phyloP scores from a whole-genome alignment of 2,329 filamentous ascomycete species.

The Westerdykella sp. region DNA sequence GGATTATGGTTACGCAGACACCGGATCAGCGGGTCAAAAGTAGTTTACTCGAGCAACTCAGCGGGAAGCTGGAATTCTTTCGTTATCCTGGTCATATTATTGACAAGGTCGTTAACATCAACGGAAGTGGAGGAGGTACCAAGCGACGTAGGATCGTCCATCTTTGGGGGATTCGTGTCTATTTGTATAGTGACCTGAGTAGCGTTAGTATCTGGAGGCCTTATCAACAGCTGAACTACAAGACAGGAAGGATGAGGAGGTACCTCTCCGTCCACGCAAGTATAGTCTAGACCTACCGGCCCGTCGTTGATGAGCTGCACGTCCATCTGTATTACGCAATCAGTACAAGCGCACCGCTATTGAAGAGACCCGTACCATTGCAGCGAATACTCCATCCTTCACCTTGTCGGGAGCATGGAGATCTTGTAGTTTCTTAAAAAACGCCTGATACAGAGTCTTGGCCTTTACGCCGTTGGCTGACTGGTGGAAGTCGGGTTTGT shows the following conservation, averaged over 20 bases:
- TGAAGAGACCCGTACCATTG: constrained; percentile 52
- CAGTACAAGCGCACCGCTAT: too few species aligned
- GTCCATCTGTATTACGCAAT: constrained; percentile 57
- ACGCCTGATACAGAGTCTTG: constrained; percentile 73
- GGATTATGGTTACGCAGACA: too few species aligned
- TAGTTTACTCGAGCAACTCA: constrained; percentile 27
- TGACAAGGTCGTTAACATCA: constrained; percentile 23
- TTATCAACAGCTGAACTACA: neutral
- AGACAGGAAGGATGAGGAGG: constrained; percentile 3
- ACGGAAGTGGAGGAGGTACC: constrained; percentile 13
- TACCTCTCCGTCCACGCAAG: constrained; percentile 54
- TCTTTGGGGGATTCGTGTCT: constrained; percentile 43
- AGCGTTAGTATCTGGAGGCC: constrained; percentile 2
- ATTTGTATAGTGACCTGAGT: constrained; percentile 46
- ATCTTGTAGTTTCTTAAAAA: constrained; percentile 68
- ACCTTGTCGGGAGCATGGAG: constrained; percentile 69
- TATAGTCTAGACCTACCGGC: constrained; percentile 58
- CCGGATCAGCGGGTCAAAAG: neutral
- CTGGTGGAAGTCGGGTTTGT: constrained; percentile 90
- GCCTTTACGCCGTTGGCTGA: constrained; percentile 75
- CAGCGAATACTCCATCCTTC: constrained; percentile 94
- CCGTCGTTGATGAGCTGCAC: constrained; percentile 86
- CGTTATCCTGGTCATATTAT: constrained; percentile 27
- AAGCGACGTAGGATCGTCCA: constrained; percentile 21
- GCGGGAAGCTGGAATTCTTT: constrained; percentile 30